Conservation (phyloP, 2,329 filamentous ascomycete species). For the Pezicula radicicola region DNA sequence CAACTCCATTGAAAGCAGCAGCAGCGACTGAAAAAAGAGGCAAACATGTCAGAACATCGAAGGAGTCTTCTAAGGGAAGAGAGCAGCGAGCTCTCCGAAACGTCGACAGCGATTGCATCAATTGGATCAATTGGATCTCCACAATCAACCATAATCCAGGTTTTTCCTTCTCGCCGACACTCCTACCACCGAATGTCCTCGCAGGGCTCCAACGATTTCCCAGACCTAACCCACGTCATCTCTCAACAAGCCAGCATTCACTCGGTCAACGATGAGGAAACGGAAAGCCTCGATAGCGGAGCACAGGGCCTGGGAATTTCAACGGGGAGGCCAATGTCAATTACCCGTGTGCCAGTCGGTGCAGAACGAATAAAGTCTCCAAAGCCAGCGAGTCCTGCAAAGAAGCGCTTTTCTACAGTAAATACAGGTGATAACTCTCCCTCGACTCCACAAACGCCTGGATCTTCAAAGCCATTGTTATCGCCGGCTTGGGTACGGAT, state of each 20-base stretch:
- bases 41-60: neutral
- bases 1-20: neutral
- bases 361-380: neutral
- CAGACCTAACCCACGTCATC: too few relatives aligned
- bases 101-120: neutral
- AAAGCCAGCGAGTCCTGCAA: neutral
- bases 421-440: neutral
- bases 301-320: neutral
- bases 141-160: neutral
- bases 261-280: neutral
- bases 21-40: too few relatives aligned
- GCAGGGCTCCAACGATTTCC: neutral
- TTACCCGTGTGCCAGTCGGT: neutral
- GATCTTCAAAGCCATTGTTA: neutral
- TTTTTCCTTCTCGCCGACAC: neutral
- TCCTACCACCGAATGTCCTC: neutral
- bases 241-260: conserved; percentile 1
- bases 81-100: neutral
- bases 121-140: neutral
- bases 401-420: neutral
- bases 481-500: neutral
- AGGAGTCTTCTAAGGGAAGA: neutral
- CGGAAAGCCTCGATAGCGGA: neutral
- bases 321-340: neutral
- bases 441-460: neutral